phyloP scores from a whole-genome alignment of 192 early-diverging fungal species.

The Ambispora gerdemannii region DNA sequence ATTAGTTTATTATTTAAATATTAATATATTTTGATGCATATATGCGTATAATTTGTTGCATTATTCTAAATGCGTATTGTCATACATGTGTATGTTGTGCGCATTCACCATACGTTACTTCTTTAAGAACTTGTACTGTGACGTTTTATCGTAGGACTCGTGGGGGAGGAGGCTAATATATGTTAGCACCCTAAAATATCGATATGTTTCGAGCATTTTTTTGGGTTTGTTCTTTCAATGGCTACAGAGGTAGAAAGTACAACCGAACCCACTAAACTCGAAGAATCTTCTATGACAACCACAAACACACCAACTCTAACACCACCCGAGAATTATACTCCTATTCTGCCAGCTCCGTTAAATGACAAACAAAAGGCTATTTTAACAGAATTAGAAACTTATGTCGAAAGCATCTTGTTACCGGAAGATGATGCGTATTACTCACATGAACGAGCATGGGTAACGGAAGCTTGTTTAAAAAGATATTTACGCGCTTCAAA shows the following conservation, averaged over 20 bases:
- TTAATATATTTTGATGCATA: too few relatives aligned
- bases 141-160: too few relatives aligned
- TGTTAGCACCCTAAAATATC: too few relatives aligned
- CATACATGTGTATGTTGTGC: too few relatives aligned
- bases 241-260: background rate
- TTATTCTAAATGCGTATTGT: too few relatives aligned
- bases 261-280: background rate
- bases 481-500: constrained; percentile 71
- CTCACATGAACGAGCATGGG: constrained; percentile 28
- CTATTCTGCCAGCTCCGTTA: background rate
- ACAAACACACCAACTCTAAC: background rate
- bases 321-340: background rate
- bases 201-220: too few relatives aligned
- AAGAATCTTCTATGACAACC: background rate
- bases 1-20: too few relatives aligned
- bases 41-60: too few relatives aligned
- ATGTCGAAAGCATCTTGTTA: constrained; percentile 20
- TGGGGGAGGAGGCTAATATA: too few relatives aligned
- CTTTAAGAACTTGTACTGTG: too few relatives aligned
- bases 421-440: background rate
- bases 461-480: constrained; percentile 53
- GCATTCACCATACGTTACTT: too few relatives aligned
- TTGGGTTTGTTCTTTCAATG: too few relatives aligned
- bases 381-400: background rate
- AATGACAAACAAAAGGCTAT: constrained; percentile 13